Percentiles rank a stretch among this genome's conserved stretches.
Evolutionary conservation across 2,329 filamentous ascomycete species (phyloP).

Genomic region (Colletotrichum gloeosporioides): DNA sequence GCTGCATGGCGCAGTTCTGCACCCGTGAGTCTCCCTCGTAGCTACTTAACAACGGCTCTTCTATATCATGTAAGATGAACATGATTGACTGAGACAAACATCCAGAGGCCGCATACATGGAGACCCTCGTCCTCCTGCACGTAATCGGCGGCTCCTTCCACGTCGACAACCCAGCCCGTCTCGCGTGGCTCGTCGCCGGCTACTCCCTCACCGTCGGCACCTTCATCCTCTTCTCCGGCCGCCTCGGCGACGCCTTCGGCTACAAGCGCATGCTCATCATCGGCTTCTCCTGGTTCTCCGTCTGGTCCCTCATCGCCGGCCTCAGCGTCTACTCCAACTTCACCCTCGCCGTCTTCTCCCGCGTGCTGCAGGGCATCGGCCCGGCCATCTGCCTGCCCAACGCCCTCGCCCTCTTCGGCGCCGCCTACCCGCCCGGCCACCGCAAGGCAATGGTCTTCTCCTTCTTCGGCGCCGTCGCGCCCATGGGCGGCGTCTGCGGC

Average conservation of each 20-base stretch:
- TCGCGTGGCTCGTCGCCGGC: conserved; percentile 63
- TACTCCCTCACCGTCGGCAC: conserved; percentile 63
- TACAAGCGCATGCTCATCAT: conserved; percentile 60
- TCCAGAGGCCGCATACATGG: conserved; percentile 37
- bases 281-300: conserved; percentile 60
- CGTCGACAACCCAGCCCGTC: conserved; percentile 34
- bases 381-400: conserved; percentile 69
- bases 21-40: background rate
- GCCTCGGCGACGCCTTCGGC: conserved; percentile 64
- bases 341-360: conserved; percentile 39
- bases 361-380: conserved; percentile 63
- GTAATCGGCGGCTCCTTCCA: conserved; percentile 9
- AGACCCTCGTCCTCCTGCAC: conserved; percentile 12
- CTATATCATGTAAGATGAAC: too few relatives aligned
- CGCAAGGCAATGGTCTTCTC: conserved; percentile 67
- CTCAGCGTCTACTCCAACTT: conserved; percentile 34
- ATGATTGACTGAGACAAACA: background rate
- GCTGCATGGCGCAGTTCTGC: conserved; percentile 43
- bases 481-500: conserved; percentile 49
- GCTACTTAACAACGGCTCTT: conserved; percentile 11
- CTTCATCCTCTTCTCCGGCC: conserved; percentile 63
- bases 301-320: conserved; percentile 59
- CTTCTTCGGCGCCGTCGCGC: conserved; percentile 51
- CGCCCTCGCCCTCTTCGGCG: conserved; percentile 65
- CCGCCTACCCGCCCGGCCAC: conserved; percentile 59